These are phyloP conservation scores for Phtheirospermum japonicum DNA, from an alignment of 257 asterid genomes.

Conservation along the genomic window DNA sequence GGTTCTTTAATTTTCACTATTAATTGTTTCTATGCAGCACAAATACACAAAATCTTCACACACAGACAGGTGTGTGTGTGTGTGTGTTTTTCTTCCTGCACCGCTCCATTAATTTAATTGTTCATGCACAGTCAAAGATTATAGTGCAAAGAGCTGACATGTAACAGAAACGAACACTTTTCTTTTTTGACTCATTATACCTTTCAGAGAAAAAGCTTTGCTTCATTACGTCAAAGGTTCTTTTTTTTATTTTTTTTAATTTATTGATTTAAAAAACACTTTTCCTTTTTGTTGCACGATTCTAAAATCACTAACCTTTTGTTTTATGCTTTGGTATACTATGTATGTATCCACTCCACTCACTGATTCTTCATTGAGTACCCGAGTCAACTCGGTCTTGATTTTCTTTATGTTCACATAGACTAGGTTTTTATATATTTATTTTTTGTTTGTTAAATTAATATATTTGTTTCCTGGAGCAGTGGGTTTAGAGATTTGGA, in stretches of 20 bases:
- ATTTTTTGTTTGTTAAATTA: background rate
- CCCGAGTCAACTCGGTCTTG: background rate
- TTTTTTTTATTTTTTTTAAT: slow-evolving; percentile 20
- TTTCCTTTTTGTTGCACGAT: no score
- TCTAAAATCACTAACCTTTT: background rate
- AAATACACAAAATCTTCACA: slow-evolving; percentile 4
- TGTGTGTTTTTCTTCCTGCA: slow-evolving; percentile 18
- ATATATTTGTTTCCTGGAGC: slow-evolving; percentile 6
- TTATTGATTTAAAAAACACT: no score
- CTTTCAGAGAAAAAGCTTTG: slow-evolving; percentile 17
- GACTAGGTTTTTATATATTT: background rate
- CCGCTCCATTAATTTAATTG: background rate
- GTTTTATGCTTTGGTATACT: background rate
- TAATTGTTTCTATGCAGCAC: no score
- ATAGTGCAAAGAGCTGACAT: slow-evolving; percentile 37
- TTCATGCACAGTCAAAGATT: slow-evolving; percentile 32
- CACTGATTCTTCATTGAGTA: background rate
- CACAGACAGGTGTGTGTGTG: slow-evolving; percentile 4
- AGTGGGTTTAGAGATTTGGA: slow-evolving; percentile 33
- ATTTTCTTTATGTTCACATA: background rate
- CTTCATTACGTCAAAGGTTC: slow-evolving; percentile 34
- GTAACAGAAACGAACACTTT: slow-evolving; percentile 21
- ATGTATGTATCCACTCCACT: background rate
- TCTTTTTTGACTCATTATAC: slow-evolving; percentile 36
- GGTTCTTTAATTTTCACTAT: no score